phyloP scores from a whole-genome alignment of 192 early-diverging fungal genomes.

The Backusella liffmaniae region DNA sequence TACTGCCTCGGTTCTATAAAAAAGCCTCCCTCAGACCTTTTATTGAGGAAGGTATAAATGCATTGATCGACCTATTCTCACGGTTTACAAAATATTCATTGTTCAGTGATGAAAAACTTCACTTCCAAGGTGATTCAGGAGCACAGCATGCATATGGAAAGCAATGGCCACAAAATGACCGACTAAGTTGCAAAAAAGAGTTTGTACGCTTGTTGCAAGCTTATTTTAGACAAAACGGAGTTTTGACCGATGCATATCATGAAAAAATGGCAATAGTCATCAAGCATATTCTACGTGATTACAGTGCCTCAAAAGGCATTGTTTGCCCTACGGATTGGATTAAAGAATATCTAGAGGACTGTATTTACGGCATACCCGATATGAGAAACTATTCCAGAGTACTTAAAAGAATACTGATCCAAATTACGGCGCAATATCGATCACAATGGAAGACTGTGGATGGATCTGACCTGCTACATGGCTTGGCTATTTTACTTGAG shows the following conservation, averaged over 20 bases:
- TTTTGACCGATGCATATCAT: slow-evolving; percentile 42
- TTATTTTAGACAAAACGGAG: slow-evolving; percentile 45
- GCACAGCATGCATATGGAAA: slow-evolving; percentile 42
- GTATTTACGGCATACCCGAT: slow-evolving; percentile 23
- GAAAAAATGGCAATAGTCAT: slow-evolving; percentile 47
- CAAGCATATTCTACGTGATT: slow-evolving; percentile 46
- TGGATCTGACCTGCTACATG: slow-evolving; percentile 47
- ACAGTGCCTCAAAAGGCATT: slow-evolving; percentile 31
- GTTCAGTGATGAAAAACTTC: slow-evolving; percentile 27
- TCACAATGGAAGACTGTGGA: slow-evolving; percentile 46
- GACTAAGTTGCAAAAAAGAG: slow-evolving; percentile 52
- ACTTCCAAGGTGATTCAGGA: slow-evolving; percentile 5
- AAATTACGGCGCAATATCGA: slow-evolving; percentile 30
- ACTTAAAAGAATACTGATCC: slow-evolving; percentile 23
- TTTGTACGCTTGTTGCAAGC: slow-evolving; percentile 46
- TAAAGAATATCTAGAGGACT: slow-evolving; percentile 45
- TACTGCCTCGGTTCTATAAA: slow-evolving; percentile 40
- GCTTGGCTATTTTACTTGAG: slow-evolving; percentile 38
- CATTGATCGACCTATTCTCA: slow-evolving; percentile 48
- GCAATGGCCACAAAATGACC: slow-evolving; percentile 57
- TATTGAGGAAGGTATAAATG: slow-evolving; percentile 40
- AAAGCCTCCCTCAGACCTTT: slow-evolving; percentile 13
- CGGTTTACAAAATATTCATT: slow-evolving; percentile 46
- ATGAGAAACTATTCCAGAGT: slow-evolving; percentile 21
- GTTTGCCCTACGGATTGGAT: slow-evolving; percentile 46